These are phyloP conservation scores for Colletotrichum sp. DNA, from an alignment of 2,329 filamentous ascomycete species.

Conservation along the genomic window DNA sequence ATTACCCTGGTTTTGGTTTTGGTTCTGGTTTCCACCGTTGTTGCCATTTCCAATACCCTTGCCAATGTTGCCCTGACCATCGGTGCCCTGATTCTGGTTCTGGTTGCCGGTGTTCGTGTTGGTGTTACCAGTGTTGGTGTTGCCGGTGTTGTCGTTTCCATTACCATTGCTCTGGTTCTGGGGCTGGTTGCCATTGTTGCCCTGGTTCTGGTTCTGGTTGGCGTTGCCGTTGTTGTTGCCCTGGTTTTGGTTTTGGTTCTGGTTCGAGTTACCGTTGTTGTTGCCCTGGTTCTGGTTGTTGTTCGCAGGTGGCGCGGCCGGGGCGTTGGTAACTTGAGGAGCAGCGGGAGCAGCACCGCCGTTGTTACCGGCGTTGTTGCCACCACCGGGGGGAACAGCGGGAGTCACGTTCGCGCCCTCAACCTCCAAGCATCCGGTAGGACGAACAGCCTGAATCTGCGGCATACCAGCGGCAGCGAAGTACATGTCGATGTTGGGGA, in stretches of 20 bases:
- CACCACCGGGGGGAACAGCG: not conserved
- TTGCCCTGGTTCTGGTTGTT: not conserved
- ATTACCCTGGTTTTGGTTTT: not conserved
- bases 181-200: not conserved
- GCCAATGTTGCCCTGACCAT: not conserved
- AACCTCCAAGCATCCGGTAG: slow-evolving; percentile 24
- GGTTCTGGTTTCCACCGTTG: not conserved
- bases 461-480: slow-evolving; percentile 23
- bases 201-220: not conserved
- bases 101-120: not conserved
- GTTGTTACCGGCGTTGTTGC: not conserved
- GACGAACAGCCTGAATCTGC: slow-evolving; percentile 14
- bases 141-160: not conserved
- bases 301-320: not conserved
- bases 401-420: slow-evolving; percentile 7
- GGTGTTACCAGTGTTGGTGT: not conserved
- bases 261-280: not conserved
- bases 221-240: not conserved
- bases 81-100: not conserved
- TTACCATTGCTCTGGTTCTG: not conserved
- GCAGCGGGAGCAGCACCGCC: not conserved
- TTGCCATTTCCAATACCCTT: not conserved
- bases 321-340: not conserved
- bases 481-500: slow-evolving; percentile 27
- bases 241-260: not conserved